phyloP scores from a whole-genome alignment of 306 rosid species.

The Castanea crenata region DNA sequence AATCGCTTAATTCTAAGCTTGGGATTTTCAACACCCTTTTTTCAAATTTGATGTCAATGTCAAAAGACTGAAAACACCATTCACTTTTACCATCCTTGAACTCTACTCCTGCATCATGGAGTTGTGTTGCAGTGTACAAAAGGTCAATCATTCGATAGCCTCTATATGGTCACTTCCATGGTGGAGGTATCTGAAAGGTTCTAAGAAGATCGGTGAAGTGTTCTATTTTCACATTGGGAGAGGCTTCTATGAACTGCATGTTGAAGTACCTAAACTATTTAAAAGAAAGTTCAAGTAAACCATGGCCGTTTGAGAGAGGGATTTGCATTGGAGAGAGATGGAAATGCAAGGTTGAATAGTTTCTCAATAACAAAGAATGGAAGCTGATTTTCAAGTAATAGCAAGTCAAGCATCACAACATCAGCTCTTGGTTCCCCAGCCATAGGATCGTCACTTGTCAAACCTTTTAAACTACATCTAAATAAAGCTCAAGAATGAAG shows the following conservation, averaged over 20 bases:
- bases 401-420: not conserved
- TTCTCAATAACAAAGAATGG: conserved; percentile 12
- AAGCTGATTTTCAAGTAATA: conserved; percentile 16
- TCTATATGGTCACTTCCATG: accelerated
- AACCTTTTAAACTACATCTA: not conserved
- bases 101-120: not conserved
- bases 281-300: not conserved
- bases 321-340: not conserved
- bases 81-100: not conserved
- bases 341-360: not conserved
- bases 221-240: not conserved
- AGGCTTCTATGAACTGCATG: accelerated
- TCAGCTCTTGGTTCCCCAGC: not conserved
- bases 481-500: too few relatives aligned
- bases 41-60: not conserved
- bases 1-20: accelerated
- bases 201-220: not conserved
- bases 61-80: too few relatives aligned
- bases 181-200: not conserved
- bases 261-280: accelerated
- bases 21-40: not conserved
- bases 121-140: not conserved
- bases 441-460: too few relatives aligned
- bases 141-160: accelerated
- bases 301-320: not conserved